Base-by-base conservation (phyloP, 371 early-diverging fungal species). In the Actinomortierella ambigua region DNA sequence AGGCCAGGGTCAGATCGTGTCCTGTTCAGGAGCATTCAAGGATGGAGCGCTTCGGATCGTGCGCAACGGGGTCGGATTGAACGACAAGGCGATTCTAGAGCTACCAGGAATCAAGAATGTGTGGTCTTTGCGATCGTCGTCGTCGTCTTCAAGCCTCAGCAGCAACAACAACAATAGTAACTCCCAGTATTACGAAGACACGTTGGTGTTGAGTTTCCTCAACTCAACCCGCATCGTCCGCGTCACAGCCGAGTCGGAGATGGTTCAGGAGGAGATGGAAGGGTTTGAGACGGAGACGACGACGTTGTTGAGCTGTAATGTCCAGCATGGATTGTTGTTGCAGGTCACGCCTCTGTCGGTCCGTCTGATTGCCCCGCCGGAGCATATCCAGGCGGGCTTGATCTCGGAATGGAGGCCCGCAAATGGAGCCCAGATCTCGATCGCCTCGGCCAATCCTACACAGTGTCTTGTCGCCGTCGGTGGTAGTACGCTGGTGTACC, bases 41-140 rank as follows among this genome's bases (percentile, higher is more conserved):
- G 86, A 89, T 62, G 93, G 95, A 7, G 82, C 88, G 1, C 75
- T 98, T 49, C 82, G 95, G 26, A 79, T 95, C 6, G 86, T 98
- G 27, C 84, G 93, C 47, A 93, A 91, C 73, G 97, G 98, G 9
- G 84, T 96, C 40, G 96, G 95, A 13, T 87, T 97, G 44, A 77
- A 82, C n/a, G 85, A 85, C 39, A 69, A 86, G 20, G 86, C 82
- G 1, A 62, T 68, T 0, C 39, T 92, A 34, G 81, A 83, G 17
- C 79, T 93, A 24, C 77, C 78, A 4, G 88, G 92, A 17, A 71
- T 94, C 23, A 82, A 79, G 51, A 81, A 84, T 2, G 61, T 92
- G 0, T 95, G 93, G 92, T 77, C 91, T 20, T 57, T 93, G 50
- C 69, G 85, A 20, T 67, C 84, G 22, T 54, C 59, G 3, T 78